A percentile compares a stretch with the other conserved stretches of the same genome.
Conservation (phyloP, 2,329 filamentous ascomycete species). For the Plectosphaerella sp. region DNA sequence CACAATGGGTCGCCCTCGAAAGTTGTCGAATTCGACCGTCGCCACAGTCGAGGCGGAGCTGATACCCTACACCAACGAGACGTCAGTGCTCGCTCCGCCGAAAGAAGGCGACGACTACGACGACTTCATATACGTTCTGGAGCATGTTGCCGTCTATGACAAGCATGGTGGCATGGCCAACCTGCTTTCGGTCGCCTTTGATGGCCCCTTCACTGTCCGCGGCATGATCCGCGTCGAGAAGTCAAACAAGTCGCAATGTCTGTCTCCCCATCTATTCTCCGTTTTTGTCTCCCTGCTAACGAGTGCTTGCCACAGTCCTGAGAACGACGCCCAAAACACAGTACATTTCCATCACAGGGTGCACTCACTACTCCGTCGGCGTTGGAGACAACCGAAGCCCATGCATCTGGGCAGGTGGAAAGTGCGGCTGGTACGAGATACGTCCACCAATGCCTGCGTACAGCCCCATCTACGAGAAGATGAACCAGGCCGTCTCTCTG, state of each 20-base stretch:
- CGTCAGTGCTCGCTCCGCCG: slow-evolving; percentile 25
- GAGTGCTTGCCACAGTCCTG: slow-evolving; percentile 20
- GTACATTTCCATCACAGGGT: slow-evolving; percentile 52
- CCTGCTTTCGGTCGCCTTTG: slow-evolving; percentile 54
- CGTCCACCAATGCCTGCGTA: slow-evolving; percentile 52
- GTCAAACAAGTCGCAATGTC: slow-evolving; percentile 38
- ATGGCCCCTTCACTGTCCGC: slow-evolving; percentile 57
- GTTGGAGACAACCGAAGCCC: slow-evolving; percentile 42
- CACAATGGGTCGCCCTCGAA: slow-evolving; percentile 36
- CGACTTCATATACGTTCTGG: slow-evolving; percentile 8
- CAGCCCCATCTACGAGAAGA: slow-evolving; percentile 48
- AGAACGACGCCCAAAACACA: slow-evolving; percentile 22
- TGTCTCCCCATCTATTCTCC: slow-evolving; percentile 12
- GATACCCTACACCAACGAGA: slow-evolving; percentile 26
- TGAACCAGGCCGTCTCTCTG: slow-evolving; percentile 59
- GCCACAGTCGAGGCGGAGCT: slow-evolving; percentile 33
- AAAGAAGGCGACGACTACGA: neutral
- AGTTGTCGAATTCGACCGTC: slow-evolving; percentile 39
- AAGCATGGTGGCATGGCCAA: slow-evolving; percentile 51
- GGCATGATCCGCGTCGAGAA: slow-evolving; percentile 35
- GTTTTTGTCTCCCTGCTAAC: neutral
- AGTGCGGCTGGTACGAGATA: slow-evolving; percentile 66
- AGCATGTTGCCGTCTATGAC: slow-evolving; percentile 52
- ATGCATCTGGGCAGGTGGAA: slow-evolving; percentile 62
- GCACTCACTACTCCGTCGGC: slow-evolving; percentile 43